Evolutionary conservation across 2,329 filamentous ascomycete genomes (phyloP).

Genomic region (Phialophora expanda): DNA sequence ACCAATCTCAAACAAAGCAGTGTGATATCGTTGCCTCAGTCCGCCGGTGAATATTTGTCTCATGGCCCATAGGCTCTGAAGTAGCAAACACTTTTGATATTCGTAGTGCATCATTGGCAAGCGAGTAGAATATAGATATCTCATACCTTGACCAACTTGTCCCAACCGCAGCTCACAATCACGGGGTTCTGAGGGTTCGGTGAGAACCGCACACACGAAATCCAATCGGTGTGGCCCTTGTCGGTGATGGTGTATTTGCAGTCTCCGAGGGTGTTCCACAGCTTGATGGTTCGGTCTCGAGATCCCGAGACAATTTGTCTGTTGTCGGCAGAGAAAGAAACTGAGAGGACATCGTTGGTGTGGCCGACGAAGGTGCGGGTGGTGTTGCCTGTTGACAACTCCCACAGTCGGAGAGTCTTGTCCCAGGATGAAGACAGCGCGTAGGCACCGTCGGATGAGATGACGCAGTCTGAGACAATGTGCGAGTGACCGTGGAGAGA

Average conservation of each 20-base stretch:
- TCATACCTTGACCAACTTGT: conserved; percentile 99
- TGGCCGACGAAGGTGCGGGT: conserved; percentile 98
- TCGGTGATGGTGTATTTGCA: conserved; percentile 99
- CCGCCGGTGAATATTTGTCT: conserved; percentile 93
- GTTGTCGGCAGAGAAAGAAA: conserved; percentile 99
- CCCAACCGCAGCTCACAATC: conserved; percentile 98
- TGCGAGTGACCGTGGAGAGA: conserved; percentile 98
- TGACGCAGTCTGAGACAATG: conserved; percentile 99
- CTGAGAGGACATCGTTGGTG: conserved; percentile 99
- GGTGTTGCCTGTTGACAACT: conserved; percentile 95
- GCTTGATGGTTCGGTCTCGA: conserved; percentile 98
- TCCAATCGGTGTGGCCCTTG: conserved; percentile 99
- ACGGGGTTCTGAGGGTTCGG: conserved; percentile 99
- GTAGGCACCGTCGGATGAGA: conserved; percentile 99
- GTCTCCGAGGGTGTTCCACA: conserved; percentile 99
- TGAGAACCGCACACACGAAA: conserved; percentile 98
- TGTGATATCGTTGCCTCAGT: conserved; percentile 65
- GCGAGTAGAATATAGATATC: conserved; percentile 20
- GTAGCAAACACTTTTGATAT: conserved; percentile 97
- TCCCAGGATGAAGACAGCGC: conserved; percentile 99
- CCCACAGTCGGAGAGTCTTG: conserved; percentile 99
- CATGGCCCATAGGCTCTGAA: conserved; percentile 98
- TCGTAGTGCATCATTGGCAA: conserved; percentile 85
- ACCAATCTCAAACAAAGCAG: neutral
- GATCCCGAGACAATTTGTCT: conserved; percentile 99